Evolutionary conservation across 1,284 basidiomycete species (phyloP), one percentile per base, ranked within the genome.

Genomic region (Moniliophthora roreri): DNA sequence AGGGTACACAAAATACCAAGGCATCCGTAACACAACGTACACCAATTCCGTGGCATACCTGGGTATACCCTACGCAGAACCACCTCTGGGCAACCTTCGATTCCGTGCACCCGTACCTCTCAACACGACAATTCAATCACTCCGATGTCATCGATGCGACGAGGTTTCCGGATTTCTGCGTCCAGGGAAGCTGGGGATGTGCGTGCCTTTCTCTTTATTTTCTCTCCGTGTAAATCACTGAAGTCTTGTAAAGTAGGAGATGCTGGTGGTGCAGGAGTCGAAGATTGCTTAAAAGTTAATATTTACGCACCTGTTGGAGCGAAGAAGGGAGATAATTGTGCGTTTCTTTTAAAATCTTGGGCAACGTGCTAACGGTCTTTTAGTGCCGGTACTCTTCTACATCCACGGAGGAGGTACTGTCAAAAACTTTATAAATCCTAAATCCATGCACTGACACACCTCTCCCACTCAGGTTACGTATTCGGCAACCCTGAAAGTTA

Each of bases 391-490:
- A 10, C 45, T 89, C 21, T 77, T 83, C 2, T 87, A 84, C 62
- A 81, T 85, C 35, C 84, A 88, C 58, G 85, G 84, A 11, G 84
- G 85, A 63, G 79, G 79, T 77, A 28, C 51, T 45, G 40, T 16
- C 15, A 21, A 50, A 6, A 48, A 16, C 42, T 16, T 57, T 51
- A 38, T 51, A 47, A 51, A 52, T 49, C 16, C 50, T 16, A 18
- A 16, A 2, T 36, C 34, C 7, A 13, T 10, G 47, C 47, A 55
- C 55, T 52, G 46, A 48, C 37, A 16, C 50, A 51, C 45, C 41
- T 16, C 41, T 18, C n/a, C n/a, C n/a, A n/a, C 11, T 38, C 49
- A 80, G 77, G 78, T 36, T 84, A 81, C 57, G 63, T 76, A n/a
- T 80, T 65, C 58, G 81, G 82, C 3, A 83, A 84, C 60, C 81